Base-by-base conservation (phyloP, 2,329 filamentous ascomycete genomes). In the Lomentospora prolificans region DNA sequence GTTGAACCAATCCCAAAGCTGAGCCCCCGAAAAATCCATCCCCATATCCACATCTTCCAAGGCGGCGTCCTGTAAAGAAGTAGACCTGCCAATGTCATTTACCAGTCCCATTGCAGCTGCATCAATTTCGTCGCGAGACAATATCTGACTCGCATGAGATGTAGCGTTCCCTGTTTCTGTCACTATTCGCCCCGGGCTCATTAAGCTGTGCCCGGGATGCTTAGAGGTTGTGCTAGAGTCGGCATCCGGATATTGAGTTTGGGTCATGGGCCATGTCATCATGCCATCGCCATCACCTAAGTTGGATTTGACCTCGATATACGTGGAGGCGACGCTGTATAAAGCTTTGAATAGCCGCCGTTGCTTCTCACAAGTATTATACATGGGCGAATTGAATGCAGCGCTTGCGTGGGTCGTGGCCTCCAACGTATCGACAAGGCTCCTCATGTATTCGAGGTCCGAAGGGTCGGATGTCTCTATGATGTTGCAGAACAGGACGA, bases 401-500 rank as follows among this genome's bases (percentile, higher is more conserved):
- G n/a, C n/a, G n/a, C n/a, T n/a, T n/a, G n/a, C n/a, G n/a, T n/a
- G n/a, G 0, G 60, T 46, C 1, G 56, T 27, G 1, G 46, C 51
- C 24, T 63, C 57, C 3, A 63, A 48, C 0, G 57, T 59, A 4
- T 59, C 58, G 14, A 77, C 72, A n/a, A 84, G 76, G 2, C 70
- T 72, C 17, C 69, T 63, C 1, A 84, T 71, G 24, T 78, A 76
- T 5, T 66, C 66, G 17, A 71, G 64, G 46, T 80, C 73, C n/a
- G 69, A 64, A 14, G 61, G 57, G 24, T 68, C 65, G 12, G 65
- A 73, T 0, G 75, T 75, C 60, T 79, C 75, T 53, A 77, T 73
- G 3, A 73, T 71, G 4, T 74, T 69, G 31, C 74, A 75, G 66
- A 80, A 79, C 3, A 79, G 68, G 3, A 78, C 73, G 53, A 77